phyloP scores from a whole-genome alignment of 2,329 filamentous ascomycete genomes.

The Fusarium lyarnte region DNA sequence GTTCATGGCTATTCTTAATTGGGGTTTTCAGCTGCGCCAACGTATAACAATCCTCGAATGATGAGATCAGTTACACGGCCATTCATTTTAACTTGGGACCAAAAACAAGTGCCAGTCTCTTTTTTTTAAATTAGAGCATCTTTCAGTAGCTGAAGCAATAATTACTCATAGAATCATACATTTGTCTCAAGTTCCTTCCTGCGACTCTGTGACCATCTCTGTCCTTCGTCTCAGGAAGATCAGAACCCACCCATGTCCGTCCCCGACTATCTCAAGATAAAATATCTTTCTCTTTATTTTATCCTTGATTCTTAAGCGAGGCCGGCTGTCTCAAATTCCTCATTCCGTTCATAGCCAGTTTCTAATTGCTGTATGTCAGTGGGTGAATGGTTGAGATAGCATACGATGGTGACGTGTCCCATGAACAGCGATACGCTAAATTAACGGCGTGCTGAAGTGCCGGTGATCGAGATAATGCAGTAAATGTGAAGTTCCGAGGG shows the following conservation, averaged over 20 bases:
- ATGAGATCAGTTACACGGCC: neutral
- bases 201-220: neutral
- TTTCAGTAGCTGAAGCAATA: neutral
- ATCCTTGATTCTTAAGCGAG: slow-evolving; percentile 21
- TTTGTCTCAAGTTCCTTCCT: neutral
- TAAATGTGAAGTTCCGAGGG: neutral
- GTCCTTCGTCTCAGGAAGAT: slow-evolving; percentile 1
- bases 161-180: neutral
- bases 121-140: neutral
- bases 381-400: neutral
- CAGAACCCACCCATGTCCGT: neutral
- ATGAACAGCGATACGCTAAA: neutral
- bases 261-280: slow-evolving; percentile 1
- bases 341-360: slow-evolving; percentile 13
- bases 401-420: neutral
- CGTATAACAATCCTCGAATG: neutral
- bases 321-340: slow-evolving; percentile 22
- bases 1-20: neutral
- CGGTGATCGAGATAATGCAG: neutral
- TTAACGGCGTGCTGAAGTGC: neutral
- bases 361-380: neutral
- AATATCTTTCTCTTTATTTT: slow-evolving; percentile 1
- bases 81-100: neutral
- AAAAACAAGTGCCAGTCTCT: neutral
- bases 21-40: neutral